phyloP scores from a whole-genome alignment of 495 filamentous ascomycete genomes.

The Aspergillus homomorphus region DNA sequence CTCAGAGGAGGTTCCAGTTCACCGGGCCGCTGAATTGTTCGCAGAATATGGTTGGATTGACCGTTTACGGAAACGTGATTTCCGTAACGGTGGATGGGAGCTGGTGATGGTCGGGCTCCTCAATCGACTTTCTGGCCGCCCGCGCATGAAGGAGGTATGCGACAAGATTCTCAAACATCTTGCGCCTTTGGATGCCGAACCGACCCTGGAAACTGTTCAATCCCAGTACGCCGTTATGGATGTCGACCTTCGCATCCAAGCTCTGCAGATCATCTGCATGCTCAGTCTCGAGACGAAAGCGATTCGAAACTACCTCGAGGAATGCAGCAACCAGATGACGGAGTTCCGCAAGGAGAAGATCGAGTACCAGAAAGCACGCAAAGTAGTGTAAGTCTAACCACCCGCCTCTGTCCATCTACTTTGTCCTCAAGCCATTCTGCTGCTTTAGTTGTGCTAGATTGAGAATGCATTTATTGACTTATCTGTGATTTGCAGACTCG shows the following conservation, averaged over 20 bases:
- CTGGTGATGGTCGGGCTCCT: constrained; percentile 83
- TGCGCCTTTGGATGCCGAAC: constrained; percentile 69
- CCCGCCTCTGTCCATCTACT: neutral
- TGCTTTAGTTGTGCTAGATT: constrained; percentile 14
- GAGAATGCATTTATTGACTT: constrained; percentile 19
- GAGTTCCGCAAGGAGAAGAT: constrained; percentile 92
- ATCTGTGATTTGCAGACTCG: constrained; percentile 55
- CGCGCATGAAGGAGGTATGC: constrained; percentile 65
- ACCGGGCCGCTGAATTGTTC: constrained; percentile 77
- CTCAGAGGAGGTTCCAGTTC: constrained; percentile 44
- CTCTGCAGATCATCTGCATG: constrained; percentile 82
- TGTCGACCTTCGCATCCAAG: constrained; percentile 75
- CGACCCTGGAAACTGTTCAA: constrained; percentile 68
- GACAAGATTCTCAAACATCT: constrained; percentile 76
- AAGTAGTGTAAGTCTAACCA: constrained; percentile 65
- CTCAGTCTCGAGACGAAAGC: constrained; percentile 82
- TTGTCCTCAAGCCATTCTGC: neutral
- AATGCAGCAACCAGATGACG: constrained; percentile 90
- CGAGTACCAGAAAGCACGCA: constrained; percentile 79
- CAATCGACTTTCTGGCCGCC: constrained; percentile 74
- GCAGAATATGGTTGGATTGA: constrained; percentile 75
- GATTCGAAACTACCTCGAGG: constrained; percentile 82
- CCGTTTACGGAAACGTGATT: constrained; percentile 76
- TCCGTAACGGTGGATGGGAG: constrained; percentile 88
- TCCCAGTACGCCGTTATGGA: constrained; percentile 70